These are phyloP conservation scores for Moesziomyces parantarcticus DNA, from an alignment of 1,284 basidiomycete species.

Conservation along the genomic window DNA sequence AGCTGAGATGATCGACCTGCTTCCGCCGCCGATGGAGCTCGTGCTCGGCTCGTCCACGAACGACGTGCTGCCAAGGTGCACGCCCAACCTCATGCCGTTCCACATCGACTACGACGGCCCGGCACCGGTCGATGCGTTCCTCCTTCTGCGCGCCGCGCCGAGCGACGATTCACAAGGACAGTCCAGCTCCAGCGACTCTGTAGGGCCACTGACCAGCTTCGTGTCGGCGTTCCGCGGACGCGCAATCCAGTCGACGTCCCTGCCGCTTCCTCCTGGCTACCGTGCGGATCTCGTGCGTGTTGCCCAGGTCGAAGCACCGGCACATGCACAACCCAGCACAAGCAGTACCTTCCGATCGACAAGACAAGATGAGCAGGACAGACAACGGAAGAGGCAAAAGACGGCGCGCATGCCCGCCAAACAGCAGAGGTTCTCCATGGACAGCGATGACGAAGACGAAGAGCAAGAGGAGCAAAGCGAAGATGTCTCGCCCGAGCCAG, in stretches of 20 bases:
- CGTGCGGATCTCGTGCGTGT: slow-evolving; percentile 25
- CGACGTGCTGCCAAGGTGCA: slow-evolving; percentile 9
- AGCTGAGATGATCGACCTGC: slow-evolving; percentile 3
- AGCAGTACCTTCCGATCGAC: background rate
- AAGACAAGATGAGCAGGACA: slow-evolving; percentile 1
- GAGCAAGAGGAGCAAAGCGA: slow-evolving; percentile 8
- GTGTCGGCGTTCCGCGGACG: slow-evolving; percentile 41
- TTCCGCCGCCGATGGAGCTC: slow-evolving; percentile 32
- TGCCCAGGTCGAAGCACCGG: slow-evolving; percentile 7
- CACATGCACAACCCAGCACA: background rate
- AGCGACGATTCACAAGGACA: background rate
- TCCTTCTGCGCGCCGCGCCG: slow-evolving; percentile 26
- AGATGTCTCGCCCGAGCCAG: background rate
- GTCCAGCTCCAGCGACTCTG: background rate
- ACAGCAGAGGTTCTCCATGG: slow-evolving; percentile 50
- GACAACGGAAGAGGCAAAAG: slow-evolving; percentile 17
- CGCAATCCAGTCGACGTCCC: slow-evolving; percentile 35
- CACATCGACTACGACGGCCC: slow-evolving; percentile 49
- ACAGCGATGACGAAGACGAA: slow-evolving; percentile 47
- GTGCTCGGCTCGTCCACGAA: background rate
- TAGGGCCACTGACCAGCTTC: slow-evolving; percentile 8
- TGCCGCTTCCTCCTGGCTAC: slow-evolving; percentile 30
- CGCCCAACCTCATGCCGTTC: slow-evolving; percentile 54
- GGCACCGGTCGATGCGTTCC: slow-evolving; percentile 44
- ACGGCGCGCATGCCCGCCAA: slow-evolving; percentile 11